These are phyloP conservation scores for Camelina laxa DNA, from an alignment of 345 rosid genomes.

Conservation along the genomic window DNA sequence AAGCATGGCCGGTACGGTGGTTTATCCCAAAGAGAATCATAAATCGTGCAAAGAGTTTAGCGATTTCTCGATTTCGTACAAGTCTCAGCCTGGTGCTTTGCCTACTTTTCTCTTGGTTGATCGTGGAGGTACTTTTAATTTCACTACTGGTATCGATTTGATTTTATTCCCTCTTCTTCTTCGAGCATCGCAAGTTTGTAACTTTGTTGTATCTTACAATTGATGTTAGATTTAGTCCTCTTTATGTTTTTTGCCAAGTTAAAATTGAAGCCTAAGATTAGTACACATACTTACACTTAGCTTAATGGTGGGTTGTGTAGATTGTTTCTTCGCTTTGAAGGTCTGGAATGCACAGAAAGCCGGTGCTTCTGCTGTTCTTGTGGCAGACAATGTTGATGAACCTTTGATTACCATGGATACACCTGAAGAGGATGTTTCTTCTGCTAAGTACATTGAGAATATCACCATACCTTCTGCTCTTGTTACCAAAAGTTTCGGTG, in stretches of 20 bases:
- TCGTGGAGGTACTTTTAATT: constrained; percentile 75
- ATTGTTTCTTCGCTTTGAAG: constrained; percentile 93
- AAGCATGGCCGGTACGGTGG: constrained; percentile 90
- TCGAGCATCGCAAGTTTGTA: not conserved
- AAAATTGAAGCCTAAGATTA: not conserved
- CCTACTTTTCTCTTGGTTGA: constrained; percentile 83
- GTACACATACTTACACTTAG: too few relatives aligned
- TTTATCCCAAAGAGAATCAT: constrained; percentile 71
- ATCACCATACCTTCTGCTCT: constrained; percentile 98
- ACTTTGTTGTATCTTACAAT: not conserved
- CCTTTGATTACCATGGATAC: constrained; percentile 93
- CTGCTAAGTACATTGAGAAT: constrained; percentile 78
- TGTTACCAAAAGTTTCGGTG: constrained; percentile 75
- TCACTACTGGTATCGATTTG: not conserved
- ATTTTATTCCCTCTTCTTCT: not conserved
- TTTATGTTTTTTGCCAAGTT: not conserved
- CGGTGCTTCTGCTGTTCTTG: constrained; percentile 97
- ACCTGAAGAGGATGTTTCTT: constrained; percentile 70
- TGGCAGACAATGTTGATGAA: constrained; percentile 83
- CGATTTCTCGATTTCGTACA: constrained; percentile 64
- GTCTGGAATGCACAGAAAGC: constrained; percentile 98
- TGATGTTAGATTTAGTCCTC: not conserved
- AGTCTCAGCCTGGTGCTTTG: constrained; percentile 80
- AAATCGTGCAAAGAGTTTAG: constrained; percentile 76
- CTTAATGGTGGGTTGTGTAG: too few relatives aligned